Percentiles rank a stretch among this genome's conserved stretches.
These are phyloP conservation scores for Fusarium humuli DNA, from an alignment of 2,329 filamentous ascomycete genomes.

Conservation along the genomic window DNA sequence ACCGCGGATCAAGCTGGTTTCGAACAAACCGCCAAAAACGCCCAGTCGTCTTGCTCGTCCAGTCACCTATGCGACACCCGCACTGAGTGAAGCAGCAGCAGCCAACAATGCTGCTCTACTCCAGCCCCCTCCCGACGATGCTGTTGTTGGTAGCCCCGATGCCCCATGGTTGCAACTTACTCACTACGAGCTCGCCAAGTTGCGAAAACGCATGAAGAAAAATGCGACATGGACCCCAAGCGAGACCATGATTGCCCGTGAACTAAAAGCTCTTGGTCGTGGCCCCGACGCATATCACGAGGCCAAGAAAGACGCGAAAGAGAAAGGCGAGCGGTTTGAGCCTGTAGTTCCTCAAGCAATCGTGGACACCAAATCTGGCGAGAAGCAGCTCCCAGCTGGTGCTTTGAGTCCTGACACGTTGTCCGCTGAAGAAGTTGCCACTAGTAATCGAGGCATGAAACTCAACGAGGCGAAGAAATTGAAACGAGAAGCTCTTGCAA, in stretches of 20 bases:
- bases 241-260: slow-evolving; percentile 85
- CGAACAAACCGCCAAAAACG: slow-evolving; percentile 56
- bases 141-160: slow-evolving; percentile 67
- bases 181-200: slow-evolving; percentile 71
- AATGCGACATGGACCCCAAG: slow-evolving; percentile 87
- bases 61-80: slow-evolving; percentile 51
- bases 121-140: slow-evolving; percentile 70
- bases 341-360: slow-evolving; percentile 51
- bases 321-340: slow-evolving; percentile 72
- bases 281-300: slow-evolving; percentile 71
- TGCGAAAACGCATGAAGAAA: slow-evolving; percentile 91
- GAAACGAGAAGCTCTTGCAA: slow-evolving; percentile 73
- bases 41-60: slow-evolving; percentile 56
- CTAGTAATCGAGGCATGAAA: slow-evolving; percentile 80
- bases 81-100: slow-evolving; percentile 54
- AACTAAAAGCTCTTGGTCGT: slow-evolving; percentile 77
- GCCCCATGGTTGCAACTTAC: slow-evolving; percentile 75
- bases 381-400: slow-evolving; percentile 67
- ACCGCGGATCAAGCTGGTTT: slow-evolving; percentile 64
- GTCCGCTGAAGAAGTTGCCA: slow-evolving; percentile 70
- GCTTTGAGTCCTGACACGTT: slow-evolving; percentile 69
- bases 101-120: slow-evolving; percentile 58
- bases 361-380: slow-evolving; percentile 63
- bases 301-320: slow-evolving; percentile 73
- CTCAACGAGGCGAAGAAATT: slow-evolving; percentile 82